A percentile compares a stretch with the other conserved stretches of the same genome.
Evolutionary conservation across 2,329 filamentous ascomycete species (phyloP).

Genomic region (Beauveria scarabaeidicola): DNA sequence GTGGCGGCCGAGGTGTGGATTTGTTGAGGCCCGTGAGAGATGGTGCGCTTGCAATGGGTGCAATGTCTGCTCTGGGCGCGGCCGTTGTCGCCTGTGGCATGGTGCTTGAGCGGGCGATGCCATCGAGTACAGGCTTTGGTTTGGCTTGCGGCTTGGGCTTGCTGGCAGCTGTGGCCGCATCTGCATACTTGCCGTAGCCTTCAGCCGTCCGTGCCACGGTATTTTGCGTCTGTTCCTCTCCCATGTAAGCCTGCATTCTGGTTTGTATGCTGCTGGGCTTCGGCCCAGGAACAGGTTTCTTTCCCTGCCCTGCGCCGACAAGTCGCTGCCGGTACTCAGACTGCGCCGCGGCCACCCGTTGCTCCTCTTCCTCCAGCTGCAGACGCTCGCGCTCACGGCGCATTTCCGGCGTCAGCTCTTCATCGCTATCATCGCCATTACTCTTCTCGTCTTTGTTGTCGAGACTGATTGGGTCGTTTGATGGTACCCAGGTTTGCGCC

Average conservation of each 20-base stretch:
- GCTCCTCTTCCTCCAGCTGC: constrained; percentile 78
- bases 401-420: constrained; percentile 77
- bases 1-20: constrained; percentile 36
- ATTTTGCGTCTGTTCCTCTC: constrained; percentile 59
- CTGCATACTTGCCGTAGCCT: constrained; percentile 84
- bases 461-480: constrained; percentile 22
- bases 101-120: constrained; percentile 23
- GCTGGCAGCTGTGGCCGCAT: constrained; percentile 32
- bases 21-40: constrained; percentile 22
- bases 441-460: constrained; percentile 46
- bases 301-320: constrained; percentile 36
- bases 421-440: constrained; percentile 56
- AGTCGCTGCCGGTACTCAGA: constrained; percentile 78
- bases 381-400: constrained; percentile 80
- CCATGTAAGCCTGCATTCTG: constrained; percentile 76
- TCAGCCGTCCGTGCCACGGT: constrained; percentile 63
- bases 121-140: constrained; percentile 40
- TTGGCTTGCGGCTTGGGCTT: constrained; percentile 37
- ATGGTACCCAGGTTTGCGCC: not conserved
- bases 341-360: constrained; percentile 77
- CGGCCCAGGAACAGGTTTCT: constrained; percentile 35
- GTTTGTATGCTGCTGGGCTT: constrained; percentile 82
- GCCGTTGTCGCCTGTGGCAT: constrained; percentile 17
- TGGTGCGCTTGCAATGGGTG: constrained; percentile 18
- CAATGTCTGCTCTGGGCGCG: not conserved